phyloP scores from a whole-genome alignment of 2,329 filamentous ascomycete genomes.

The Colletotrichum chrysophilum region DNA sequence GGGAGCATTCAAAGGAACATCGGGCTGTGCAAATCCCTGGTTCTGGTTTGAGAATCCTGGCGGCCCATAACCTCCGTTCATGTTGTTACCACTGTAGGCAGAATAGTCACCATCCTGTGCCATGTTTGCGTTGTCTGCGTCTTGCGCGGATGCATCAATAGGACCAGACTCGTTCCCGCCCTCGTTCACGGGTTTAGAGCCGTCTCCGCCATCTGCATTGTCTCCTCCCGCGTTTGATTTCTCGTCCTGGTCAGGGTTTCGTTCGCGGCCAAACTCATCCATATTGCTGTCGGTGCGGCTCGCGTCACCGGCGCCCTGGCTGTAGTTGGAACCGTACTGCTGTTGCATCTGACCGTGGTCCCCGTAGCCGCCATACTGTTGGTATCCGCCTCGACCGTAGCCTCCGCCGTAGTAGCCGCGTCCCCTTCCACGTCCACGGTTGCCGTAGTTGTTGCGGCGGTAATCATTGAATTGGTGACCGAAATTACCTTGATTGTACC shows the following conservation, averaged over 20 bases:
- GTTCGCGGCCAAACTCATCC: constrained; percentile 45
- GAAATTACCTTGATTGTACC: constrained; percentile 85
- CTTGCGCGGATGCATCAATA: constrained; percentile 28
- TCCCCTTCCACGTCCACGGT: constrained; percentile 68
- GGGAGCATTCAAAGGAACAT: constrained; percentile 73
- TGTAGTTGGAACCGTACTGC: constrained; percentile 16
- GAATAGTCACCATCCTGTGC: constrained; percentile 23
- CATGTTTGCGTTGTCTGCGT: constrained; percentile 27
- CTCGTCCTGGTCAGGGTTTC: constrained; percentile 19
- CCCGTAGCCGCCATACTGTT: constrained; percentile 45
- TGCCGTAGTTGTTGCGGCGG: constrained; percentile 71
- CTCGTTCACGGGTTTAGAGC: constrained; percentile 13
- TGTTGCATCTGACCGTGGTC: constrained; percentile 35
- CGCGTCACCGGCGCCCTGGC: constrained; percentile 26
- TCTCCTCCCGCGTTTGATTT: constrained; percentile 6
- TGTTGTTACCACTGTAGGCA: constrained; percentile 34
- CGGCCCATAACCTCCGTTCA: constrained; percentile 22
- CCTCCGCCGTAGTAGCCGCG: constrained; percentile 63
- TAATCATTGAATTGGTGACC: constrained; percentile 83
- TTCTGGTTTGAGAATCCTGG: constrained; percentile 14
- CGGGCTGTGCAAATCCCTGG: constrained; percentile 36
- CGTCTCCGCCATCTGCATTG: neutral
- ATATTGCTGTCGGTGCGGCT: constrained; percentile 30
- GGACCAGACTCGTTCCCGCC: constrained; percentile 27
- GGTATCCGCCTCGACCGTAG: constrained; percentile 61